These are phyloP conservation scores for Saccharomyces hybrid DNA, from an alignment of 1,139 yeast genomes.

Conservation along the genomic window DNA sequence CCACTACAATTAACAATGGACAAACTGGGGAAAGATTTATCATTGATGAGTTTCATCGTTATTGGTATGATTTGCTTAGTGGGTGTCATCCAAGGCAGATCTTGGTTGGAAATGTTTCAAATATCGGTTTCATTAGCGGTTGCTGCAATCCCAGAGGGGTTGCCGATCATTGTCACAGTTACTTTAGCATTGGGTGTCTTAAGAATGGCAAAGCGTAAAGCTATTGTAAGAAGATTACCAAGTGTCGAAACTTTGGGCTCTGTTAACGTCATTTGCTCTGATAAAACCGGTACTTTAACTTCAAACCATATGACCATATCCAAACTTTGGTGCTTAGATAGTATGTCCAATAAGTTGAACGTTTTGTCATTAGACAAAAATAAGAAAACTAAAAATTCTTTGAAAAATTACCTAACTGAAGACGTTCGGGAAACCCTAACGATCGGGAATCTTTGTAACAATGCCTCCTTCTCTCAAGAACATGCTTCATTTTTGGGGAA, in stretches of 20 bases:
- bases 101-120: slow-evolving; percentile 95
- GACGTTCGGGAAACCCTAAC: slow-evolving; percentile 52
- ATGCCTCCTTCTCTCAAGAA: slow-evolving; percentile 62
- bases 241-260: slow-evolving; percentile 94
- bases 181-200: slow-evolving; percentile 91
- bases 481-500: slow-evolving; percentile 74
- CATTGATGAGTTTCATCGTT: slow-evolving; percentile 70
- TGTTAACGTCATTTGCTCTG: slow-evolving; percentile 90
- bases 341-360: slow-evolving; percentile 46
- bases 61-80: slow-evolving; percentile 81
- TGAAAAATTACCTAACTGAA: slow-evolving; percentile 42
- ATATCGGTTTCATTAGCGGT: slow-evolving; percentile 93
- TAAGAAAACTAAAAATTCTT: slow-evolving; percentile 17
- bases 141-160: slow-evolving; percentile 96
- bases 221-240: slow-evolving; percentile 87
- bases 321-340: slow-evolving; percentile 67
- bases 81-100: slow-evolving; percentile 83
- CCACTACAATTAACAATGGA: slow-evolving; percentile 95
- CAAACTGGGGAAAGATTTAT: slow-evolving; percentile 80
- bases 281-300: slow-evolving; percentile 91
- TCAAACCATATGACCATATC: slow-evolving; percentile 91
- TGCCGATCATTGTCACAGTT: slow-evolving; percentile 93
- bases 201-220: slow-evolving; percentile 88
- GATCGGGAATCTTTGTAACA: slow-evolving; percentile 75
- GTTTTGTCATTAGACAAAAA: slow-evolving; percentile 43